These are phyloP conservation scores for Xylaria sp. DNA, from an alignment of 2,329 filamentous ascomycete genomes.

Conservation along the genomic window DNA sequence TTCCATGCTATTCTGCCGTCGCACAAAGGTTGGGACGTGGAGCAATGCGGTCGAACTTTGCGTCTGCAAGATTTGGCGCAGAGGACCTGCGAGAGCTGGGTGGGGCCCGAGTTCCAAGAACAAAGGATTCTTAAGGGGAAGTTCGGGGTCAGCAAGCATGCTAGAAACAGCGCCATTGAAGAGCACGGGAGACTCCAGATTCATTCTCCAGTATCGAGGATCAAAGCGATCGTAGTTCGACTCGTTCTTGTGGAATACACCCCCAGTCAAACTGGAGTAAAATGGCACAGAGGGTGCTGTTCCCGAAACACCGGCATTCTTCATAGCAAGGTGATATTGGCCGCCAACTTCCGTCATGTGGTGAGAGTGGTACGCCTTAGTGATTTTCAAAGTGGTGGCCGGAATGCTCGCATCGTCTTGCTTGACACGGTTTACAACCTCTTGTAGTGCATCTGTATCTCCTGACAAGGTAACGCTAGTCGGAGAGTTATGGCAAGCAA, in stretches of 20 bases:
- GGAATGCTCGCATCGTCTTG: constrained; percentile 34
- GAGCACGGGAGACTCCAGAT: neutral
- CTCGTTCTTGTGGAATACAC: too few relatives aligned
- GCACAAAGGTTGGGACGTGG: neutral
- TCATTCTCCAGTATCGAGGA: neutral
- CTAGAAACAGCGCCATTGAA: neutral
- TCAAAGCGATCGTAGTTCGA: neutral
- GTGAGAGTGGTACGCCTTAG: constrained; percentile 49
- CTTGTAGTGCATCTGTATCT: constrained; percentile 38
- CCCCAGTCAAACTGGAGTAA: neutral
- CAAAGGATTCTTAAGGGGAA: constrained; percentile 5
- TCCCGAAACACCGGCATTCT: neutral
- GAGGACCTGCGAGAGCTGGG: constrained; percentile 30
- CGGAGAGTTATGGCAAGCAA: constrained; percentile 43
- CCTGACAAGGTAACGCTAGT: constrained; percentile 47
- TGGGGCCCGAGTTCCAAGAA: constrained; percentile 38
- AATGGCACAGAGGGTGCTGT: neutral
- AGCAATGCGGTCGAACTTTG: neutral
- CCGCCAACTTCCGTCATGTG: too few relatives aligned
- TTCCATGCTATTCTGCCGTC: constrained; percentile 8
- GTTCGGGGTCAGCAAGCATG: neutral
- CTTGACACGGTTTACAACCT: constrained; percentile 31
- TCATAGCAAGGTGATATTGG: too few relatives aligned
- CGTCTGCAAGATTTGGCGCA: constrained; percentile 25
- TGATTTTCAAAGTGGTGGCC: constrained; percentile 43